phyloP scores from a whole-genome alignment of 805 yeast genomes.

The Metschnikowia bowlesiae region DNA sequence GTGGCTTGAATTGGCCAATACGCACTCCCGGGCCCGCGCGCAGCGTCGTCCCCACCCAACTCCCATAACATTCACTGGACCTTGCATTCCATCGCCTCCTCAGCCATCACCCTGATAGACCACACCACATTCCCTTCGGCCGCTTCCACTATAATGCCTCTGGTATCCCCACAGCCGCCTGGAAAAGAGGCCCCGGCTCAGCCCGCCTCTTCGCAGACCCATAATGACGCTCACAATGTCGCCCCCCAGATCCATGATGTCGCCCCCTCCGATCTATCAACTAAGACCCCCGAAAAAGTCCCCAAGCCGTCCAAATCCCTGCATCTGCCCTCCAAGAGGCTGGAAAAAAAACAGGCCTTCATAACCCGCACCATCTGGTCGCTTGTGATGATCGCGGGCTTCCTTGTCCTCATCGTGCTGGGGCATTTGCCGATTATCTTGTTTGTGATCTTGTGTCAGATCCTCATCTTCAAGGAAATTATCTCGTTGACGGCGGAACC shows the following conservation, averaged over 20 bases:
- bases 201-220: neutral
- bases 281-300: neutral
- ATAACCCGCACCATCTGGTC: conserved; percentile 91
- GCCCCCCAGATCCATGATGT: neutral
- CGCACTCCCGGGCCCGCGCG: conserved; percentile 5
- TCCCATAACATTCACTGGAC: conserved; percentile 2
- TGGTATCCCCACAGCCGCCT: neutral
- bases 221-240: neutral
- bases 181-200: neutral
- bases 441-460: conserved; percentile 68
- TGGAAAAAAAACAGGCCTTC: conserved; percentile 73
- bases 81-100: neutral
- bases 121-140: neutral
- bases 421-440: conserved; percentile 83
- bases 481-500: conserved; percentile 82
- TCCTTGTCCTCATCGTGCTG: conserved; percentile 53
- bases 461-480: conserved; percentile 85
- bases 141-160: neutral
- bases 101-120: neutral
- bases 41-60: conserved; percentile 4
- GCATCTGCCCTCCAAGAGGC: neutral
- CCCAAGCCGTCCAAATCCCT: neutral
- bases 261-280: neutral
- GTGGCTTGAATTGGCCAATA: neutral
- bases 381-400: conserved; percentile 81